phyloP scores from a whole-genome alignment of 495 filamentous ascomycete genomes.

The Penicillium coffeae region DNA sequence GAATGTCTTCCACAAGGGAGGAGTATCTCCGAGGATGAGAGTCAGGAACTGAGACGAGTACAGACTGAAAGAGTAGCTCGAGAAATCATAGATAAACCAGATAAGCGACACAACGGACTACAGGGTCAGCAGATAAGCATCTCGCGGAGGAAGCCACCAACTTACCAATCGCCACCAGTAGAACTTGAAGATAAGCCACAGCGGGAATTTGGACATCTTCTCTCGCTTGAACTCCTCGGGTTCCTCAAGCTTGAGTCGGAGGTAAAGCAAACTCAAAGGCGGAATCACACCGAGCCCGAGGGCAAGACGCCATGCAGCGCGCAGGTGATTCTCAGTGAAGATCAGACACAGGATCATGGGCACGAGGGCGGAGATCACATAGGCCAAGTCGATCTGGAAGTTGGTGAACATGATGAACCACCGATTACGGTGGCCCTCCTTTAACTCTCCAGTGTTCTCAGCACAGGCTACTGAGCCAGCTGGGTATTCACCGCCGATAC shows the following conservation, averaged over 20 bases:
- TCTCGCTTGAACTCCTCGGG: constrained; percentile 74
- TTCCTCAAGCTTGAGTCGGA: constrained; percentile 74
- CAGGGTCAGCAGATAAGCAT: neutral
- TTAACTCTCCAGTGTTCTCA: constrained; percentile 79
- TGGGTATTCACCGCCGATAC: constrained; percentile 76
- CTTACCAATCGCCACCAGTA: constrained; percentile 48
- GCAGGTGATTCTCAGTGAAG: constrained; percentile 62
- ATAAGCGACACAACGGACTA: constrained; percentile 69
- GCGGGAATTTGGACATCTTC: constrained; percentile 51
- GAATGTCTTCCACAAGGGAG: constrained; percentile 68
- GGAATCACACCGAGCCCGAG: constrained; percentile 79
- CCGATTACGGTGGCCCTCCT: constrained; percentile 71
- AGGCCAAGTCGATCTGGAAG: constrained; percentile 78
- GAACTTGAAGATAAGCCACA: constrained; percentile 51
- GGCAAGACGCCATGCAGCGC: constrained; percentile 70
- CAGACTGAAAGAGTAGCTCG: constrained; percentile 73
- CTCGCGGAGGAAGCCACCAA: neutral
- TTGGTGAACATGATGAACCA: constrained; percentile 97
- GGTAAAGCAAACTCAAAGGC: constrained; percentile 66
- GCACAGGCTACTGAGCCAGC: constrained; percentile 81
- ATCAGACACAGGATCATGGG: constrained; percentile 70
- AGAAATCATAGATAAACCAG: constrained; percentile 94
- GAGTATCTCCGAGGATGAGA: constrained; percentile 55
- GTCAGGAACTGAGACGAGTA: constrained; percentile 68
- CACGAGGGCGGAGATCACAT: constrained; percentile 70